A percentile compares a stretch with the other conserved stretches of the same genome.
Evolutionary conservation across 257 asterid species (phyloP).

Genomic region (Nicotiana benthamiana): DNA sequence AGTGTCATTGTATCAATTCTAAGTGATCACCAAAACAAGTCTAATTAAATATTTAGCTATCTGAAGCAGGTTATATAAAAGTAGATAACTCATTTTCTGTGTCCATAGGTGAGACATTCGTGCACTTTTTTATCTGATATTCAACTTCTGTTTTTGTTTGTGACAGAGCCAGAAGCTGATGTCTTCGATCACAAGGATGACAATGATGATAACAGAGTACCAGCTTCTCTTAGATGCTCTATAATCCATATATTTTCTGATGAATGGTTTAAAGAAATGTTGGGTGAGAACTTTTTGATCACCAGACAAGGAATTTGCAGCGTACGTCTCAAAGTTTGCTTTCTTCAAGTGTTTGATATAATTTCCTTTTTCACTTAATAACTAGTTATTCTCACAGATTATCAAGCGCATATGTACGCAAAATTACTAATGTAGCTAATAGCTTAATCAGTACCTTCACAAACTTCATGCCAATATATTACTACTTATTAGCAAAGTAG

Average conservation of each 20-base stretch:
- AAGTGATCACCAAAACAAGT: too few species aligned
- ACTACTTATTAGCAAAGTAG: too few species aligned
- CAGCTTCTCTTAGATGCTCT: constrained; percentile 63
- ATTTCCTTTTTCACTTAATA: too few species aligned
- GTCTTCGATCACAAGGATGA: constrained; percentile 39
- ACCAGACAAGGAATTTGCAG: constrained; percentile 65
- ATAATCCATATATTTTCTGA: constrained; percentile 68
- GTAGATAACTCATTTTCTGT: not conserved
- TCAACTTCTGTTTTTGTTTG: not conserved
- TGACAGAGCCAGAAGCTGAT: constrained; percentile 69
- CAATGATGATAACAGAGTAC: constrained; percentile 32
- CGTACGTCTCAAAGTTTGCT: constrained; percentile 28
- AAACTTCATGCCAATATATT: too few species aligned
- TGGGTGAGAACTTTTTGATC: constrained; percentile 65
- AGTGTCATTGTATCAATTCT: too few species aligned
- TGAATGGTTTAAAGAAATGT: constrained; percentile 36
- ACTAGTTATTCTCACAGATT: too few species aligned
- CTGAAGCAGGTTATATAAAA: not conserved
- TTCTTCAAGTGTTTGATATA: too few species aligned
- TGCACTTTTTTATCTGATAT: not conserved
- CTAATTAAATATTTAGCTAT: too few species aligned
- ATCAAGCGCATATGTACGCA: too few species aligned
- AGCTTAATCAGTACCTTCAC: too few species aligned
- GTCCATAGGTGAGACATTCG: not conserved
- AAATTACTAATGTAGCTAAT: too few species aligned